Conservation (phyloP, 2,329 filamentous ascomycete species). For the Fusarium verrucosum region DNA sequence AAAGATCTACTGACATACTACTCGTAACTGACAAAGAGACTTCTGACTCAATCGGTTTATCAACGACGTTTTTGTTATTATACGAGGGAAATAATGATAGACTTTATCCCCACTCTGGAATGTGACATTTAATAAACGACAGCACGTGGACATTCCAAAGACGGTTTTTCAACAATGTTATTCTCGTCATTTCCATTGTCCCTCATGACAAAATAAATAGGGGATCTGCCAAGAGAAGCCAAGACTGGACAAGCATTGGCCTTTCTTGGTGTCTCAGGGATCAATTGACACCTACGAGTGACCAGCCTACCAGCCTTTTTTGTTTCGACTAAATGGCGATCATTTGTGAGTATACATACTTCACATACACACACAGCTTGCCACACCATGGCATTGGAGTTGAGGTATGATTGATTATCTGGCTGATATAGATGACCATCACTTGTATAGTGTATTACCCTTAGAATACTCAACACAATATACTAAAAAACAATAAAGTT, state of each 20-base stretch:
- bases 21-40: background rate
- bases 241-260: constrained; percentile 31
- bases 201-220: background rate
- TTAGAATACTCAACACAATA: background rate
- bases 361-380: background rate
- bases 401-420: background rate
- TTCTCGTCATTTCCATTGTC: background rate
- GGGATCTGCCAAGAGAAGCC: constrained; percentile 35
- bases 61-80: background rate
- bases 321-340: constrained; percentile 1
- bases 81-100: background rate
- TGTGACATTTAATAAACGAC: background rate
- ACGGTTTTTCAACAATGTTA: background rate
- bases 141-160: constrained; percentile 26
- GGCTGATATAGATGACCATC: background rate
- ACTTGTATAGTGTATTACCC: background rate
- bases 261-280: constrained; percentile 12
- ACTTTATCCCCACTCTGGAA: background rate
- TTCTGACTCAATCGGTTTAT: background rate
- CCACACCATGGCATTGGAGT: constrained; percentile 7
- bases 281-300: background rate
- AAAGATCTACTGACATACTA: background rate
- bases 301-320: constrained; percentile 17
- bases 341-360: background rate
- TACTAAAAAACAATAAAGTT: background rate